Evolutionary conservation across 2,329 filamentous ascomycete species (phyloP).

Genomic region (Leptoxyphium fumago): DNA sequence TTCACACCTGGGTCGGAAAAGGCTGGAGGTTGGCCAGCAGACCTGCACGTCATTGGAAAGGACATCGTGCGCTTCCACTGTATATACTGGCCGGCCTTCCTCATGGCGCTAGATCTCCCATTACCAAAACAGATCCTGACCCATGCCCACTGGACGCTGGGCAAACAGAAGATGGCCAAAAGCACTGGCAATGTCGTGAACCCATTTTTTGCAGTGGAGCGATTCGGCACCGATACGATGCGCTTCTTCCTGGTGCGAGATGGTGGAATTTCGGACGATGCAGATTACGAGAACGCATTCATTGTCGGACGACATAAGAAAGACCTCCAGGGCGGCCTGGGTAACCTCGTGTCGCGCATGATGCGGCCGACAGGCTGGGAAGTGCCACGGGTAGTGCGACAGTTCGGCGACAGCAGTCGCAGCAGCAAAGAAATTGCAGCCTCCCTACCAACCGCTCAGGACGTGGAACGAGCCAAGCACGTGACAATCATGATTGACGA

Average conservation of each 20-base stretch:
- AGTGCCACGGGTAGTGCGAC: constrained; percentile 15
- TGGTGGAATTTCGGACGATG: constrained; percentile 61
- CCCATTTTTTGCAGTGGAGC: constrained; percentile 77
- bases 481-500: background rate
- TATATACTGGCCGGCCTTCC: constrained; percentile 94
- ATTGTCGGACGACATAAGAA: constrained; percentile 70
- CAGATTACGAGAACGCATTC: constrained; percentile 67
- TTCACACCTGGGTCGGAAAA: constrained; percentile 52
- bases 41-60: constrained; percentile 88
- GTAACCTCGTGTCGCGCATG: constrained; percentile 64
- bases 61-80: constrained; percentile 94
- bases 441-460: background rate
- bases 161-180: constrained; percentile 89
- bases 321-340: constrained; percentile 59
- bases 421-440: background rate
- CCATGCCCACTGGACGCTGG: constrained; percentile 93
- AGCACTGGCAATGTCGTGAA: constrained; percentile 90
- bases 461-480: background rate
- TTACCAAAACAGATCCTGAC: constrained; percentile 67
- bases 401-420: background rate
- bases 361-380: constrained; percentile 46
- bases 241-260: constrained; percentile 78
- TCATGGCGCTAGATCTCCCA: constrained; percentile 73
- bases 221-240: constrained; percentile 77
- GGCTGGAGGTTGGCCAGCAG: constrained; percentile 66